These are phyloP conservation scores for Ceratocystis harringtonii DNA, from an alignment of 2,329 filamentous ascomycete genomes.

Conservation along the genomic window DNA sequence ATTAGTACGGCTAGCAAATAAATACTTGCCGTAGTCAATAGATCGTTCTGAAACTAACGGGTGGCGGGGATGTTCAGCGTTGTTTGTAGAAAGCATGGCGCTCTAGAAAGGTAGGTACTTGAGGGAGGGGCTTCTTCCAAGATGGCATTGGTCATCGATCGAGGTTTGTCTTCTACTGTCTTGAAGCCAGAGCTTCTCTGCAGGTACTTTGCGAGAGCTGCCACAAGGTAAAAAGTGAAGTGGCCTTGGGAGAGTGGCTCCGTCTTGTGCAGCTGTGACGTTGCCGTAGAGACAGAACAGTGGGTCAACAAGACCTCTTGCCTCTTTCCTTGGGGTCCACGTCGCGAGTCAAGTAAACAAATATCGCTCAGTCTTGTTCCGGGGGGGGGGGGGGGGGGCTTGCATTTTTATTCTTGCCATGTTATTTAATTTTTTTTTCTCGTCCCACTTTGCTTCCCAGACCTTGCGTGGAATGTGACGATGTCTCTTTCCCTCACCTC, in stretches of 20 bases:
- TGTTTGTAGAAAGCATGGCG: no score
- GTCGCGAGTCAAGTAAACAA: constrained; percentile 8
- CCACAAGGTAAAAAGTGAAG: not conserved
- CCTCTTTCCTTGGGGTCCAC: not conserved
- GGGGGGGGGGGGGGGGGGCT: no score
- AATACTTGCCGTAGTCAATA: no score
- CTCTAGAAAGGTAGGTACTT: no score
- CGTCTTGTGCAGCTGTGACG: not conserved
- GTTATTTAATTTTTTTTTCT: not conserved
- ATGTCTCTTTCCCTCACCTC: constrained; percentile 4
- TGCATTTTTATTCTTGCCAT: not conserved
- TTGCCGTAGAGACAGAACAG: constrained; percentile 10
- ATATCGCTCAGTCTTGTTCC: not conserved
- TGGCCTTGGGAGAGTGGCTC: not conserved
- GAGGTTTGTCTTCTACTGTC: no score
- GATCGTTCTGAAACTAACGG: no score
- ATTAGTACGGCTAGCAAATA: no score
- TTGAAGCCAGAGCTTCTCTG: no score
- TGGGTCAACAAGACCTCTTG: not conserved
- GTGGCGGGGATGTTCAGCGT: no score
- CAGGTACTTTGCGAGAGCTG: not conserved
- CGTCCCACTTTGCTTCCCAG: not conserved
- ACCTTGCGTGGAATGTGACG: constrained; percentile 3
- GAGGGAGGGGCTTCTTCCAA: no score
- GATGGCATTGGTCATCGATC: no score